These are phyloP conservation scores for Curvularia sp. DNA, from an alignment of 2,329 filamentous ascomycete genomes.

Conservation along the genomic window DNA sequence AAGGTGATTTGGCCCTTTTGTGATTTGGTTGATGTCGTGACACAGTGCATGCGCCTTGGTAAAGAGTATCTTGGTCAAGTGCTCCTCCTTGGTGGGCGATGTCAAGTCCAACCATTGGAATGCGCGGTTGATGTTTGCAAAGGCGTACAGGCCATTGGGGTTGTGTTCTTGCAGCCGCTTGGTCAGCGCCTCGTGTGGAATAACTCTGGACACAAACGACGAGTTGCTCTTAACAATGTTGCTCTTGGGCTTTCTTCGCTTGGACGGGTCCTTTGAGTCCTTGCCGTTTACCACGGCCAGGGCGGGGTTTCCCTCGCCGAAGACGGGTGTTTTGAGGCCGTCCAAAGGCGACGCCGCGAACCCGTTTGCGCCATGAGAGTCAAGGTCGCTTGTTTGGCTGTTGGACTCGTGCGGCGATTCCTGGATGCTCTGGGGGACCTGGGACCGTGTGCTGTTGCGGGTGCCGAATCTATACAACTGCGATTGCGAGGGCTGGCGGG, in stretches of 20 bases:
- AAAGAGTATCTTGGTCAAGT: slow-evolving; percentile 93
- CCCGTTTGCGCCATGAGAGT: slow-evolving; percentile 52
- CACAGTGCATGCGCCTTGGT: slow-evolving; percentile 95
- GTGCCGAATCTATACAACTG: slow-evolving; percentile 53
- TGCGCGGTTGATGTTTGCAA: slow-evolving; percentile 93
- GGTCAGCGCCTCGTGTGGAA: slow-evolving; percentile 80
- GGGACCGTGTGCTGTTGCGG: slow-evolving; percentile 51
- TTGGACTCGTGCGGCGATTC: slow-evolving; percentile 54
- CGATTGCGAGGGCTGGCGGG: slow-evolving; percentile 54
- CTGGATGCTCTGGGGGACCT: slow-evolving; percentile 56
- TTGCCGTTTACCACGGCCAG: slow-evolving; percentile 68
- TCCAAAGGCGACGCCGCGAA: slow-evolving; percentile 39
- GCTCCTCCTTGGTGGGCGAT: slow-evolving; percentile 79
- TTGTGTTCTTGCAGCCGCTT: slow-evolving; percentile 83
- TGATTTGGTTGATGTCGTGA: slow-evolving; percentile 87
- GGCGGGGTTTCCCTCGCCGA: slow-evolving; percentile 84
- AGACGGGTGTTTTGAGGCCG: slow-evolving; percentile 64
- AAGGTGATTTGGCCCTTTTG: slow-evolving; percentile 79
- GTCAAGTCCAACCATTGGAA: slow-evolving; percentile 96
- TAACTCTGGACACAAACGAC: slow-evolving; percentile 96
- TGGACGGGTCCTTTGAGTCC: slow-evolving; percentile 69
- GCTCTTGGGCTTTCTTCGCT: slow-evolving; percentile 93
- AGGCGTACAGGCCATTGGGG: slow-evolving; percentile 81
- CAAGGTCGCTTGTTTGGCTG: slow-evolving; percentile 55
- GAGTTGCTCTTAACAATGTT: slow-evolving; percentile 99